Evolutionary conservation across 345 rosid species (phyloP).

Genomic region (Arabis hirsuta): DNA sequence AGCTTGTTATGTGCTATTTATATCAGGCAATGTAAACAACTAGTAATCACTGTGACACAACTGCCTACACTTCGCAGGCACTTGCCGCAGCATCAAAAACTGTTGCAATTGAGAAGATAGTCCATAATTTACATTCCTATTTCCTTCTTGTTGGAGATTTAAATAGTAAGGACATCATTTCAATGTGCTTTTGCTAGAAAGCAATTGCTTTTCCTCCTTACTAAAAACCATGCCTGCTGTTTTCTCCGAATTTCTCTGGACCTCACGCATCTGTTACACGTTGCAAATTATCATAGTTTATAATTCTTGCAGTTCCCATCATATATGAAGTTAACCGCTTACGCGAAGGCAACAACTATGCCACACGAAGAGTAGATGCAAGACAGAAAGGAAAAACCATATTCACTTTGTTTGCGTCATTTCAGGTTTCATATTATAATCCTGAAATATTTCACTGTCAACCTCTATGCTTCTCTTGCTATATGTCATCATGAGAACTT

Average conservation of each 20-base stretch:
- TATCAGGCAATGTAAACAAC: slow-evolving; percentile 2
- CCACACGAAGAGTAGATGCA: slow-evolving; percentile 88
- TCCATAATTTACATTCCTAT: slow-evolving; percentile 84
- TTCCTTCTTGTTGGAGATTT: slow-evolving; percentile 89
- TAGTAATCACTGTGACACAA: slow-evolving; percentile 30
- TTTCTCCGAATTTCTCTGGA: not conserved
- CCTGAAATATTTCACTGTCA: not conserved
- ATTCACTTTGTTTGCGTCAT: slow-evolving; percentile 82
- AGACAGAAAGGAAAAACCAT: slow-evolving; percentile 74
- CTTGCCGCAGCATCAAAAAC: slow-evolving; percentile 93
- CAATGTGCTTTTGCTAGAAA: slow-evolving; percentile 18
- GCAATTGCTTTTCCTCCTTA: not conserved
- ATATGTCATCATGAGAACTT: not conserved
- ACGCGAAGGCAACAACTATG: slow-evolving; percentile 84
- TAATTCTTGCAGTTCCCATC: slow-evolving; percentile 71
- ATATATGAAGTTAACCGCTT: slow-evolving; percentile 68
- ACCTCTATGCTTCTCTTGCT: slow-evolving; percentile 16
- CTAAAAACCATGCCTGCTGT: not conserved
- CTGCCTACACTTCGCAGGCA: slow-evolving; percentile 58
- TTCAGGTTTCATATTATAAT: slow-evolving; percentile 59
- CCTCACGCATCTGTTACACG: not conserved
- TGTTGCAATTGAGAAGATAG: slow-evolving; percentile 72
- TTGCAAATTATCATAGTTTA: slow-evolving; percentile 12
- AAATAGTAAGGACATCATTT: slow-evolving; percentile 57
- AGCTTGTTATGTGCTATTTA: slow-evolving; percentile 10